Percentiles rank a stretch among this genome's conserved stretches.
These are phyloP conservation scores for Starmerella floricola DNA, from an alignment of 805 yeast species.

Conservation along the genomic window DNA sequence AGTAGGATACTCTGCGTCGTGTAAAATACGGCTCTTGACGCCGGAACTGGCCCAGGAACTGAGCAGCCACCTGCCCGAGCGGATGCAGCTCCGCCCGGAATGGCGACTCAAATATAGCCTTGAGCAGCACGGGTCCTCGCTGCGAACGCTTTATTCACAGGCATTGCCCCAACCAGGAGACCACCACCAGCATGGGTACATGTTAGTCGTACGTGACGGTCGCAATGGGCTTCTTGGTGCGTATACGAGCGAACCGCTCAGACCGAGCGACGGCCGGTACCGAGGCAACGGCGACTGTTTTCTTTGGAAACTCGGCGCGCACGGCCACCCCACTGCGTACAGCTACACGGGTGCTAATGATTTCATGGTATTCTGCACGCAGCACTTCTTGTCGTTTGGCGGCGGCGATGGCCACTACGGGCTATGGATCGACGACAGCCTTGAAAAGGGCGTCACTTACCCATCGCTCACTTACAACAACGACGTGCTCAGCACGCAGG, in stretches of 20 bases:
- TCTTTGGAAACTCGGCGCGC: constrained; percentile 62
- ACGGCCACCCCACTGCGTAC: constrained; percentile 51
- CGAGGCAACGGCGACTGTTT: constrained; percentile 95
- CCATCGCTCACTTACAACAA: constrained; percentile 81
- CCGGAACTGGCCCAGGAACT: constrained; percentile 61
- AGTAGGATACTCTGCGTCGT: constrained; percentile 46
- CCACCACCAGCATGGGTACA: constrained; percentile 44
- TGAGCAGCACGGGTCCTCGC: constrained; percentile 85
- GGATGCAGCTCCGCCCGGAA: constrained; percentile 61
- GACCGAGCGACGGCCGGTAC: constrained; percentile 52
- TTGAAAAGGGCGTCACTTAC: constrained; percentile 65
- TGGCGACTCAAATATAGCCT: constrained; percentile 76
- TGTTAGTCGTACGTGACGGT: constrained; percentile 58
- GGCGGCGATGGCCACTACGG: constrained; percentile 92
- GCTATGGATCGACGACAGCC: constrained; percentile 67
- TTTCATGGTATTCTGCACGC: constrained; percentile 70
- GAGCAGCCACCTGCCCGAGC: constrained; percentile 58
- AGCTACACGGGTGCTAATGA: constrained; percentile 84
- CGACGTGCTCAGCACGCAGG: constrained; percentile 55
- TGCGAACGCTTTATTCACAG: constrained; percentile 59
- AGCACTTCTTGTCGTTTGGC: constrained; percentile 68
- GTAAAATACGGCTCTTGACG: constrained; percentile 48
- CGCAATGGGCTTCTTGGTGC: constrained; percentile 62
- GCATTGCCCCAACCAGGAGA: constrained; percentile 37
- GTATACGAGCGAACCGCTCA: constrained; percentile 55